Evolutionary conservation across 345 rosid genomes (phyloP).

Genomic region (Barbarea vulgaris): DNA sequence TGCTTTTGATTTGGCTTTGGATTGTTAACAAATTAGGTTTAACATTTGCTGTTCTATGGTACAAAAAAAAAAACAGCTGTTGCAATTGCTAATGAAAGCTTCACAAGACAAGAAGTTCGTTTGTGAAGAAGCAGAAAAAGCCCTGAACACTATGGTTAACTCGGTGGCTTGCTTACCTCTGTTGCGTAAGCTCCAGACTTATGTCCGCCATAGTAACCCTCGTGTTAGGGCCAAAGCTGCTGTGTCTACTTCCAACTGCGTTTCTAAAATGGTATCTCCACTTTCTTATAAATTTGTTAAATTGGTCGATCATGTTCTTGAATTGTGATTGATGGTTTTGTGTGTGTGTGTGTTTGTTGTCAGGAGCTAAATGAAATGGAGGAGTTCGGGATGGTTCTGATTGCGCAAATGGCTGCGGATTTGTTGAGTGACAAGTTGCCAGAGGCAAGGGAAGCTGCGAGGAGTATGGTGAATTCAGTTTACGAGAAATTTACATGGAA

Average conservation of each 20-base stretch:
- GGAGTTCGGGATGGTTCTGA: slow-evolving; percentile 57
- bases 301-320: not conserved
- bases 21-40: not conserved
- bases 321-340: not conserved
- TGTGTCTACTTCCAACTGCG: slow-evolving; percentile 56
- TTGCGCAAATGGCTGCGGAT: slow-evolving; percentile 62
- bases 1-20: not conserved
- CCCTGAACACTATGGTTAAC: slow-evolving; percentile 59
- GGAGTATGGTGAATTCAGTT: slow-evolving; percentile 54
- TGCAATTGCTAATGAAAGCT: slow-evolving; percentile 72
- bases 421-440: slow-evolving; percentile 80
- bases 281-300: not conserved
- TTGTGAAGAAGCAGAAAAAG: slow-evolving; percentile 84
- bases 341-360: not conserved
- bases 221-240: slow-evolving; percentile 86
- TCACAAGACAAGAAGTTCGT: slow-evolving; percentile 92
- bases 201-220: slow-evolving; percentile 62
- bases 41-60: slow-evolving; percentile 4
- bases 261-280: slow-evolving; percentile 60
- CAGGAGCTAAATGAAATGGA: slow-evolving; percentile 64
- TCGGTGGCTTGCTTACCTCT: slow-evolving; percentile 60
- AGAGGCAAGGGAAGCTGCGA: slow-evolving; percentile 88
- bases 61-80: slow-evolving; percentile 10
- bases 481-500: slow-evolving; percentile 47
- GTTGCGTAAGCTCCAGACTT: slow-evolving; percentile 56